Conservation (phyloP, 176 grass and related monocot genomes). For the Oryza coarctata region DNA sequence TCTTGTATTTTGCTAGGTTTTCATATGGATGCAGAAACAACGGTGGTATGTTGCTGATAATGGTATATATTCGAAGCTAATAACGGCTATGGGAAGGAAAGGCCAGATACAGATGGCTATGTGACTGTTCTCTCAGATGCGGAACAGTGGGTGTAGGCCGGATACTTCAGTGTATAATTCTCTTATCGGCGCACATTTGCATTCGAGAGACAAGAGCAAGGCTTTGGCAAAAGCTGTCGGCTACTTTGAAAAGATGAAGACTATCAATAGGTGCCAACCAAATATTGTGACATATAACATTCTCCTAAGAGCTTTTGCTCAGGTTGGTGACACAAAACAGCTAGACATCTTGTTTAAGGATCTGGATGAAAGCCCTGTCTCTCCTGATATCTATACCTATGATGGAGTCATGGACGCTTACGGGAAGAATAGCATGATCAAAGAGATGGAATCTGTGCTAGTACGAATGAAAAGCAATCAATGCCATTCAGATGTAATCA, state of each 20-base stretch:
- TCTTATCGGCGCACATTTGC: conserved; percentile 74
- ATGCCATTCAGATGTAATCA: conserved; percentile 84
- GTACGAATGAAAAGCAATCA: conserved; percentile 77
- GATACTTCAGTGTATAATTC: conserved; percentile 94
- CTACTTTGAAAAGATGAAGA: conserved; percentile 98
- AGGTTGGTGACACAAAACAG: conserved; percentile 66
- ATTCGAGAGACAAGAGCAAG: conserved; percentile 83
- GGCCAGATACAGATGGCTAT: conserved; percentile 95
- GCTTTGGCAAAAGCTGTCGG: conserved; percentile 70
- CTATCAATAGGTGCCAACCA: conserved; percentile 74
- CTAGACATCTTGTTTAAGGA: conserved; percentile 88
- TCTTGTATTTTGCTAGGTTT: conserved; percentile 54
- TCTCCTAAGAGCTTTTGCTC: conserved; percentile 86
- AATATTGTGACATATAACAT: conserved; percentile 95
- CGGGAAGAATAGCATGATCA: conserved; percentile 90
- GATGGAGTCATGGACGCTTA: conserved; percentile 86
- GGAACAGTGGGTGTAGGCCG: conserved; percentile 72
- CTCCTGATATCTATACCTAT: conserved; percentile 75
- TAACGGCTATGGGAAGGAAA: conserved; percentile 95
- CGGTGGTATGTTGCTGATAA: conserved; percentile 93
- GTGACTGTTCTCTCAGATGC: conserved; percentile 96
- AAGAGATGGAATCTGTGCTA: conserved; percentile 86
- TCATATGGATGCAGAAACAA: conserved; percentile 99
- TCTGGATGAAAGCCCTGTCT: conserved; percentile 68
- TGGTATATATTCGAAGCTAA: conserved; percentile 89